Evolutionary conservation across 441 rosid genomes (phyloP), one percentile per base, ranked within the genome.

Genomic region (Euphorbia celastroides): DNA sequence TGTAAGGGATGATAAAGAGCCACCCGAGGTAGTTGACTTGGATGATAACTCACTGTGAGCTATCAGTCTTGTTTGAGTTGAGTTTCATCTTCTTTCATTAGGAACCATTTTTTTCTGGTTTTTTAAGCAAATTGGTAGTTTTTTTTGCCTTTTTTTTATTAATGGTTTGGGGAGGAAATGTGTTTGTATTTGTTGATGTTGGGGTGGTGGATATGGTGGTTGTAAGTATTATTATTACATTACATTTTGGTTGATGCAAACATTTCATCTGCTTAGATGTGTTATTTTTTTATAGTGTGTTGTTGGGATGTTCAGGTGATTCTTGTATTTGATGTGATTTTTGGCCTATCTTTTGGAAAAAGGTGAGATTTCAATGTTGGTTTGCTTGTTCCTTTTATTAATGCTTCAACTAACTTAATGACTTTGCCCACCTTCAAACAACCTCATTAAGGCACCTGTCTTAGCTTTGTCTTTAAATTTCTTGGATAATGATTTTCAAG

Each of bases 211-310:
- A 44, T 7, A 34, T 65, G 80, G 76, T 65, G 80, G 73, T 74
- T 79, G 85, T 79, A 79, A 78, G 81, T 79, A 84, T 74, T 66
- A 38, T 38, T 38, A 34, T 76, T 65, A 57, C 69, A 3, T 41
- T 41, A 3, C 3, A 3, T 41, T 52, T 42, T 66, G 72, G 70
- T 77, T 44, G 73, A 65, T 70, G 75, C 70, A 62, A 57, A 70
- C 81, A 66, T 77, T 59, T 72, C 1, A 67, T 76, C 80, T 67
- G 73, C 64, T 72, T 14, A 57, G 70, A 57, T 44, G 20, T 66
- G 20, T 67, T 28, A 25, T 34, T 5, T 17, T 10, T 70, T 68
- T 70, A 60, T 28, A 42, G 66, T 66, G 48, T 30, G 55, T 28
- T 62, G n/a, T n/a, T n/a, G n/a, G n/a, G n/a, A n/a, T 58, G 22